Evolutionary conservation across 2,329 filamentous ascomycete genomes (phyloP).

Genomic region (Alternaria infectoria): DNA sequence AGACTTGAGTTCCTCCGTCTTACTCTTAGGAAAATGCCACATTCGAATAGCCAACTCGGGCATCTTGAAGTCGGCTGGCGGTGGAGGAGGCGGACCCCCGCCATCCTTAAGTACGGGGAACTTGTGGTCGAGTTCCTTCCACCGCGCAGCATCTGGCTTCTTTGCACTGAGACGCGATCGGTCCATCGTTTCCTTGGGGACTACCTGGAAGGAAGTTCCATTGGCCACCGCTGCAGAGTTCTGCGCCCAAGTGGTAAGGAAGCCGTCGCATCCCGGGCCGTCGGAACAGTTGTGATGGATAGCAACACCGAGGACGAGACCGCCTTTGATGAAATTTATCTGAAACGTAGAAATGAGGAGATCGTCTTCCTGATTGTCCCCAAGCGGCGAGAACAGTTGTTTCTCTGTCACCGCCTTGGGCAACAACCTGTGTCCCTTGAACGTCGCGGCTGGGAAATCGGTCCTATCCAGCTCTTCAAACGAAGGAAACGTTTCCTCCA

Average conservation of each 20-base stretch:
- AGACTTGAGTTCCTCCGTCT: slow-evolving; percentile 22
- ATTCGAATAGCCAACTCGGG: slow-evolving; percentile 23
- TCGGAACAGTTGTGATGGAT: slow-evolving; percentile 32
- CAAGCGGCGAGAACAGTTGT: neutral
- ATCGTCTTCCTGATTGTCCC: neutral
- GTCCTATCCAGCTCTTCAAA: slow-evolving; percentile 20
- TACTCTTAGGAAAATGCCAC: slow-evolving; percentile 29
- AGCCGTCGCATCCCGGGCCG: slow-evolving; percentile 33
- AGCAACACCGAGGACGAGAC: slow-evolving; percentile 34
- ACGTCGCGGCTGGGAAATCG: slow-evolving; percentile 12
- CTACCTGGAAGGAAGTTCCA: slow-evolving; percentile 13
- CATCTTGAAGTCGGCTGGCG: slow-evolving; percentile 30
- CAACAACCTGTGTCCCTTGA: neutral
- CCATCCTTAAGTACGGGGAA: slow-evolving; percentile 15
- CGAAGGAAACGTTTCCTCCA: slow-evolving; percentile 15
- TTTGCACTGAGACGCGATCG: neutral
- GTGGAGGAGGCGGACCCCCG: slow-evolving; percentile 19
- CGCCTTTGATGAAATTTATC: slow-evolving; percentile 36
- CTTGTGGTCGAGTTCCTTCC: neutral
- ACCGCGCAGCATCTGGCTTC: neutral
- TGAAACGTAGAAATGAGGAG: slow-evolving; percentile 24
- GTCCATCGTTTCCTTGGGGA: neutral
- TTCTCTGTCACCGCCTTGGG: neutral
- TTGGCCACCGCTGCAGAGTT: slow-evolving; percentile 23
- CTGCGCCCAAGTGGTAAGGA: slow-evolving; percentile 34